phyloP scores from a whole-genome alignment of 805 yeast genomes.

The Starmerella sirachaensis region DNA sequence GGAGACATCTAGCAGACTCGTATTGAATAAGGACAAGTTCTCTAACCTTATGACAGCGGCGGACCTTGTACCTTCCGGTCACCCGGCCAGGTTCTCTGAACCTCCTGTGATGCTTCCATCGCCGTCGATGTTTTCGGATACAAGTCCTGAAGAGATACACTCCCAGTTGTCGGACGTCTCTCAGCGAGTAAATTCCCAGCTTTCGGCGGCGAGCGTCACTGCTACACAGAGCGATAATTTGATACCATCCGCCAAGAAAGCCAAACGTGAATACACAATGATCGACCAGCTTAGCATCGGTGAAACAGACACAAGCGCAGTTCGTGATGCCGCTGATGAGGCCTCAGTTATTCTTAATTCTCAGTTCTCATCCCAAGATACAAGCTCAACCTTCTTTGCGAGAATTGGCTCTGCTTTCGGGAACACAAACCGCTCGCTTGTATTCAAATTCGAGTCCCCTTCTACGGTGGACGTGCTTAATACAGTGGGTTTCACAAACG shows the following conservation, averaged over 20 bases:
- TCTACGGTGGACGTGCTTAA: slow-evolving; percentile 30
- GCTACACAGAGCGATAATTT: too few relatives aligned
- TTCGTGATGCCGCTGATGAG: slow-evolving; percentile 1
- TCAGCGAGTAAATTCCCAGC: too few relatives aligned
- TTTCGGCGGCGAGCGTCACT: too few relatives aligned
- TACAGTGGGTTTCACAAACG: slow-evolving; percentile 38
- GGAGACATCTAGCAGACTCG: not conserved
- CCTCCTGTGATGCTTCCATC: too few relatives aligned
- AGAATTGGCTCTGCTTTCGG: not conserved
- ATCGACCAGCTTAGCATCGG: not conserved
- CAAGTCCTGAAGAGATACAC: too few relatives aligned
- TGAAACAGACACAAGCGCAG: not conserved
- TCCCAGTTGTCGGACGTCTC: too few relatives aligned
- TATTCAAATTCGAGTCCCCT: slow-evolving; percentile 18
- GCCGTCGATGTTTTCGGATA: too few relatives aligned
- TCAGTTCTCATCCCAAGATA: slow-evolving; percentile 1
- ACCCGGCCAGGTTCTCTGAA: not conserved
- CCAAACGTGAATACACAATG: too few relatives aligned
- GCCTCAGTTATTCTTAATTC: slow-evolving; percentile 6
- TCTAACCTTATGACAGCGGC: slow-evolving; percentile 6
- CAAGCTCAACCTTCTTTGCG: not conserved
- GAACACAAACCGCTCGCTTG: not conserved
- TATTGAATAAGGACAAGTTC: not conserved
- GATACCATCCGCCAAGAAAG: too few relatives aligned
- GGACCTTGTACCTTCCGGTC: slow-evolving; percentile 4